Evolutionary conservation across 2,329 filamentous ascomycete genomes (phyloP).

Genomic region (Calycina herbarum): DNA sequence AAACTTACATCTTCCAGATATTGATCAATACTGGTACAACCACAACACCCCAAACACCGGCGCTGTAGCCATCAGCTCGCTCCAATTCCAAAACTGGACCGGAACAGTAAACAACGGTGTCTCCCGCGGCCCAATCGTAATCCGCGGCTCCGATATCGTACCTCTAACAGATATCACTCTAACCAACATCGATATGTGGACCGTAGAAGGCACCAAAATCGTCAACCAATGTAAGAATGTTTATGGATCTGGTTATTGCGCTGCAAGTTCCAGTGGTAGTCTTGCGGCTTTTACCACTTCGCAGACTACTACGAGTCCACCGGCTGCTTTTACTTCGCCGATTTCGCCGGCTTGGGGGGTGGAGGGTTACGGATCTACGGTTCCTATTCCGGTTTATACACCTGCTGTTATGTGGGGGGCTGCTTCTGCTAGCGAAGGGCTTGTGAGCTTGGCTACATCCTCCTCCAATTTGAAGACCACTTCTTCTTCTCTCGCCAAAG

Average conservation of each 20-base stretch:
- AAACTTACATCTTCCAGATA: conserved; percentile 13
- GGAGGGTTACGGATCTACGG: conserved; percentile 37
- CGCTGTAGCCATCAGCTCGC: conserved; percentile 28
- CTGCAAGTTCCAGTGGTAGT: conserved; percentile 26
- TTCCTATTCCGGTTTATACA: conserved; percentile 33
- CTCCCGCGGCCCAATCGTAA: conserved; percentile 34
- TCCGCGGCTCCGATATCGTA: conserved; percentile 38
- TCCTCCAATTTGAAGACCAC: no score
- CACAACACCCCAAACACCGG: conserved; percentile 31
- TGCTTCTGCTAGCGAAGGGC: not conserved
- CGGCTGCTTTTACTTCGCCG: conserved; percentile 34
- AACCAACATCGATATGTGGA: conserved; percentile 41
- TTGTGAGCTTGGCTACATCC: no score
- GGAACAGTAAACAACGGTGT: conserved; percentile 38
- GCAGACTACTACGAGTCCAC: conserved; percentile 20
- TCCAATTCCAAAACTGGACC: conserved; percentile 37
- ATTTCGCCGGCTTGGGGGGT: conserved; percentile 37
- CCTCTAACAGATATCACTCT: conserved; percentile 38
- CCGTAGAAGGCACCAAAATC: conserved; percentile 28
- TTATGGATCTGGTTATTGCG: conserved; percentile 38
- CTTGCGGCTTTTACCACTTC: conserved; percentile 34
- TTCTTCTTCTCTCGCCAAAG: no score
- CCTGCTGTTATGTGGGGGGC: conserved; percentile 37
- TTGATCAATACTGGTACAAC: conserved; percentile 34
- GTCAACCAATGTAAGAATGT: conserved; percentile 40